phyloP scores from a whole-genome alignment of 2,329 filamentous ascomycete genomes.

The Chalaropsis thielavioides region DNA sequence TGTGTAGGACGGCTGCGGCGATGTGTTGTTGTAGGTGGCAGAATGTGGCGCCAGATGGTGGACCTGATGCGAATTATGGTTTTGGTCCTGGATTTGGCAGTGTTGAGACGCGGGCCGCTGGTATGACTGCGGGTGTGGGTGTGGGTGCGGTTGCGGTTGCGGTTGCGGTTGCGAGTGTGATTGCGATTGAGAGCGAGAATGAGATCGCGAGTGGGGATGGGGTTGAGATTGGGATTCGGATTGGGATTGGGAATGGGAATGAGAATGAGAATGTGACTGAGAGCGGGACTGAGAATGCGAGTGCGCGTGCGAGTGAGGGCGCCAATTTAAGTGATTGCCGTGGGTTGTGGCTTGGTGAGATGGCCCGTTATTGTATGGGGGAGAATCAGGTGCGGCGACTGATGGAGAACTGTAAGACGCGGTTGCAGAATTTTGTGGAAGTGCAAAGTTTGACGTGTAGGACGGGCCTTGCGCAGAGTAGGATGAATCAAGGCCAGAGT shows the following conservation, averaged over 20 bases:
- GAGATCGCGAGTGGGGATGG: slow-evolving; percentile 2
- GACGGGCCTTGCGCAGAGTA: slow-evolving; percentile 1
- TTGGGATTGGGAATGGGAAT: slow-evolving; percentile 7
- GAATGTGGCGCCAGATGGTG: background rate
- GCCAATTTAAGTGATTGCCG: slow-evolving; percentile 2
- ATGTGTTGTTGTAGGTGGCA: slow-evolving; percentile 18
- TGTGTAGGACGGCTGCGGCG: slow-evolving; percentile 19
- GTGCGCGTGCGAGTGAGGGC: background rate
- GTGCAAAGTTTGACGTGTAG: slow-evolving; percentile 8
- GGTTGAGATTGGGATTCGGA: slow-evolving; percentile 5
- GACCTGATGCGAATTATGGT: background rate
- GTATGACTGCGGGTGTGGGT: slow-evolving; percentile 10
- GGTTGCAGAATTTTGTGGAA: slow-evolving; percentile 14
- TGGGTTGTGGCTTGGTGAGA: background rate
- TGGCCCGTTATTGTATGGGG: background rate
- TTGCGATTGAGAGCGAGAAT: slow-evolving; percentile 10
- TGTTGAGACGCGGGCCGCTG: slow-evolving; percentile 4
- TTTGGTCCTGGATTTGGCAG: background rate
- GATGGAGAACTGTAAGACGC: slow-evolving; percentile 9
- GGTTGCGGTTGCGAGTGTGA: slow-evolving; percentile 19
- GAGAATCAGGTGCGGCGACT: slow-evolving; percentile 11
- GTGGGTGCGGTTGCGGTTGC: slow-evolving; percentile 20
- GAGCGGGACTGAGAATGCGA: background rate
- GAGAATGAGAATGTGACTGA: background rate
- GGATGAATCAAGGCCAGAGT: background rate